Percentiles rank a stretch among this genome's conserved stretches.
phyloP scores from a whole-genome alignment of 495 filamentous ascomycete species.

The Penicillium ucsense region DNA sequence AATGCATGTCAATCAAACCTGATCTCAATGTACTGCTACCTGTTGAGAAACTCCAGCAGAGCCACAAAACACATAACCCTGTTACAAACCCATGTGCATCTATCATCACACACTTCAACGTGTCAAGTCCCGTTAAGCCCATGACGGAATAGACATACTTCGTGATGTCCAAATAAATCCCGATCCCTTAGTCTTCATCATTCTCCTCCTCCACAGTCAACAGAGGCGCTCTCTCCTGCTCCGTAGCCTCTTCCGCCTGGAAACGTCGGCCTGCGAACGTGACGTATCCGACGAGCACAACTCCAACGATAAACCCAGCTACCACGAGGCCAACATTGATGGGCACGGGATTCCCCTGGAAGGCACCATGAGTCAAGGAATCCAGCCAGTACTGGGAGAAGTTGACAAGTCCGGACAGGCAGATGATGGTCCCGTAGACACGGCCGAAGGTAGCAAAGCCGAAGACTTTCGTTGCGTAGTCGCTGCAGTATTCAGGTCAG shows the following conservation, averaged over 20 bases:
- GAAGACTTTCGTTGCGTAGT: conserved; percentile 92
- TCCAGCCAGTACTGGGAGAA: conserved; percentile 77
- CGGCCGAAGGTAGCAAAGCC: conserved; percentile 89
- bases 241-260: conserved; percentile 5
- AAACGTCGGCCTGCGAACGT: conserved; percentile 19
- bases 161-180: too few species aligned
- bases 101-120: too few species aligned
- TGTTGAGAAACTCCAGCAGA: too few species aligned
- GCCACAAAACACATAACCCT: too few species aligned
- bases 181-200: background rate
- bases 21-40: too few species aligned
- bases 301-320: conserved; percentile 52
- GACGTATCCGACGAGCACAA: conserved; percentile 51
- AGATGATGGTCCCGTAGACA: conserved; percentile 88
- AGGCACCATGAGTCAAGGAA: conserved; percentile 64
- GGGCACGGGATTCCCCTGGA: conserved; percentile 62
- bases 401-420: conserved; percentile 74
- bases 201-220: conserved; percentile 23
- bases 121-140: too few species aligned
- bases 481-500: conserved; percentile 34
- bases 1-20: too few species aligned
- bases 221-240: conserved; percentile 25
- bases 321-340: conserved; percentile 63
- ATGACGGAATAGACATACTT: too few species aligned
- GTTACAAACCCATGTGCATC: too few species aligned